phyloP scores from a whole-genome alignment of 2,329 filamentous ascomycete genomes.

The Basipetospora chlamydospora region DNA sequence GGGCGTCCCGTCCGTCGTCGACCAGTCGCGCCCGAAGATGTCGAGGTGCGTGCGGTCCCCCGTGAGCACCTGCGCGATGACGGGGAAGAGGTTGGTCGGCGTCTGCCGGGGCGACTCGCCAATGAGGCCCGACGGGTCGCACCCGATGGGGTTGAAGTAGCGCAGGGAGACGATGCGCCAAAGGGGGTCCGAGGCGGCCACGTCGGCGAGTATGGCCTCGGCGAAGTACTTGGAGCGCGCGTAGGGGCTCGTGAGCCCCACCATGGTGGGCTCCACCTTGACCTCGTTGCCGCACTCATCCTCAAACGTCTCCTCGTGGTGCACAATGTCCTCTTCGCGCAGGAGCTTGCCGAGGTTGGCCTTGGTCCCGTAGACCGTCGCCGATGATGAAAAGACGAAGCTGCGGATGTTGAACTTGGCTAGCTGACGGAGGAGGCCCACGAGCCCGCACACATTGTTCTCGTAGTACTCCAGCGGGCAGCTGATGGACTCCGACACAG shows the following conservation, averaged over 20 bases:
- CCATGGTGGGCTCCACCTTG: constrained; percentile 20
- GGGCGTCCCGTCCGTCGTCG: constrained; percentile 50
- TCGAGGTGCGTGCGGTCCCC: constrained; percentile 37
- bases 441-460: constrained; percentile 51
- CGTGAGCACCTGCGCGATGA: constrained; percentile 46
- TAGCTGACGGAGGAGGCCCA: constrained; percentile 42
- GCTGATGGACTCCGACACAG: constrained; percentile 47
- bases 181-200: constrained; percentile 42
- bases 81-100: constrained; percentile 50
- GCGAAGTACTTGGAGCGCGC: constrained; percentile 54
- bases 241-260: constrained; percentile 49
- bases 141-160: constrained; percentile 56
- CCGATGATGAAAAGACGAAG: constrained; percentile 54
- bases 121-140: constrained; percentile 46
- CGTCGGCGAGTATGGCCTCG: constrained; percentile 49
- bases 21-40: constrained; percentile 51
- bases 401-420: constrained; percentile 47
- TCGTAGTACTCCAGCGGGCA: constrained; percentile 49
- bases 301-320: constrained; percentile 28
- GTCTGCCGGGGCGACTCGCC: constrained; percentile 48
- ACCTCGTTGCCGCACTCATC: constrained; percentile 23
- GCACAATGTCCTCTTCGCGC: constrained; percentile 41
- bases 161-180: constrained; percentile 50
- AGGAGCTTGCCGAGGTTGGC: constrained; percentile 34
- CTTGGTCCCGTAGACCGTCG: constrained; percentile 48